Evolutionary conservation across 805 yeast species (phyloP).

Genomic region (Saturnispora bothae): DNA sequence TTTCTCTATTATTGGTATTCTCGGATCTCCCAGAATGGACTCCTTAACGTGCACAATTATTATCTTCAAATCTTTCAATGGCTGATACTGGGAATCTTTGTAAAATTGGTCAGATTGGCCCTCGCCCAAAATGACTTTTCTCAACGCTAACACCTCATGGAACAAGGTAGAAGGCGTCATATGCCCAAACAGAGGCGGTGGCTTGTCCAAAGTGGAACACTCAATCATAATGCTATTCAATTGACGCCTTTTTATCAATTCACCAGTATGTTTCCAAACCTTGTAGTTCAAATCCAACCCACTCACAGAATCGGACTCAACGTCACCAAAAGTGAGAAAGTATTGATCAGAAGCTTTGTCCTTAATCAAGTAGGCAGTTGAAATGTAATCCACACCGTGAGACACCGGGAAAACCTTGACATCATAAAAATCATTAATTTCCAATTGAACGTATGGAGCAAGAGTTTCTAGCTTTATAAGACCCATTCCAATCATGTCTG

Average conservation of each 20-base stretch:
- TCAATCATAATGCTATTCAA: conserved; percentile 60
- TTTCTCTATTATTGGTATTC: conserved; percentile 40
- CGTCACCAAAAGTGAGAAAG: conserved; percentile 70
- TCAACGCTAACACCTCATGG: conserved; percentile 36
- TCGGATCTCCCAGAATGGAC: conserved; percentile 36
- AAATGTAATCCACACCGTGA: conserved; percentile 31
- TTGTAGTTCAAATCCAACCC: conserved; percentile 25
- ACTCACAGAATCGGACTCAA: conserved; percentile 56
- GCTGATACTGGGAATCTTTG: conserved; percentile 17
- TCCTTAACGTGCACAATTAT: conserved; percentile 48
- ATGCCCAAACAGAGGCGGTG: conserved; percentile 65
- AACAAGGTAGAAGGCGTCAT: conserved; percentile 57
- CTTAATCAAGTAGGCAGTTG: conserved; percentile 50
- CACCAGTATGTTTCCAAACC: conserved; percentile 52
- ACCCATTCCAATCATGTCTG: conserved; percentile 39
- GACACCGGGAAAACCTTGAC: conserved; percentile 33
- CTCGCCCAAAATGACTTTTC: conserved; percentile 16
- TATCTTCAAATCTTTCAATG: conserved; percentile 35
- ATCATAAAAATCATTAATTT: conserved; percentile 27
- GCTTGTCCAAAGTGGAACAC: conserved; percentile 51
- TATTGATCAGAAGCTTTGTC: conserved; percentile 22
- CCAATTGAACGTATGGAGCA: conserved; percentile 1
- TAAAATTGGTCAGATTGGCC: conserved; percentile 8
- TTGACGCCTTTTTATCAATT: conserved; percentile 28
- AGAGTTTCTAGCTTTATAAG: conserved; percentile 18